phyloP scores from a whole-genome alignment of 768 basidiomycete genomes.

The Lactarius indigo region DNA sequence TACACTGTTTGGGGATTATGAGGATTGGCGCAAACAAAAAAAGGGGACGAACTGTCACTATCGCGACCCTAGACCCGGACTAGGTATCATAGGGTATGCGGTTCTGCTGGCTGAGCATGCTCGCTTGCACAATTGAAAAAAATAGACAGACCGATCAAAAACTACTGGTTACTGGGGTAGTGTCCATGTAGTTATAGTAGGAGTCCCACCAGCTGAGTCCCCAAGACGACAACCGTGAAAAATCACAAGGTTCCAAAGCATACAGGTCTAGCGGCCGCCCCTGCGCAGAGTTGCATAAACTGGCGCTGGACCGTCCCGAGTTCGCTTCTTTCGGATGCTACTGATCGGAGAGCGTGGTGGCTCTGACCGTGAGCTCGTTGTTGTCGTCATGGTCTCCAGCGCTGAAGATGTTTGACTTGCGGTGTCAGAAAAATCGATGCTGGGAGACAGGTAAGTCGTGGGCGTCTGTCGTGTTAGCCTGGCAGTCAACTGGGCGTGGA shows the following conservation, averaged over 20 bases:
- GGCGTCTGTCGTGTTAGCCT: background rate
- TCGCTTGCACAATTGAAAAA: background rate
- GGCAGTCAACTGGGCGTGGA: conserved; percentile 20
- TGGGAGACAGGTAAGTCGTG: background rate
- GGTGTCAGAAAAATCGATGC: background rate
- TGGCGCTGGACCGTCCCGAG: background rate
- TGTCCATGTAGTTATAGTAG: background rate
- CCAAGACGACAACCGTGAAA: background rate
- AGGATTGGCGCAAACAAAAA: background rate
- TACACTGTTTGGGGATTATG: background rate
- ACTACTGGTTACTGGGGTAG: background rate
- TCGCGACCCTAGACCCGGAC: background rate
- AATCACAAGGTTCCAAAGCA: background rate
- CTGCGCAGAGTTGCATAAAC: conserved; percentile 10
- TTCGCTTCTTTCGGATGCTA: background rate
- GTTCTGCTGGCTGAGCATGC: background rate
- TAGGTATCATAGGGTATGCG: background rate
- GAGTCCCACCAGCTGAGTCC: background rate
- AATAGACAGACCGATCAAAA: background rate
- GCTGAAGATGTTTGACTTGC: conserved; percentile 2
- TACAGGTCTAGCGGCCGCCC: conserved; percentile 4
- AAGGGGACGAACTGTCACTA: background rate
- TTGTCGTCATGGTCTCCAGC: background rate
- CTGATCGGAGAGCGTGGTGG: background rate
- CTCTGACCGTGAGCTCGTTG: background rate